phyloP scores from a whole-genome alignment of 164 flowering plant genomes.

The Warburgia ugandensis region DNA sequence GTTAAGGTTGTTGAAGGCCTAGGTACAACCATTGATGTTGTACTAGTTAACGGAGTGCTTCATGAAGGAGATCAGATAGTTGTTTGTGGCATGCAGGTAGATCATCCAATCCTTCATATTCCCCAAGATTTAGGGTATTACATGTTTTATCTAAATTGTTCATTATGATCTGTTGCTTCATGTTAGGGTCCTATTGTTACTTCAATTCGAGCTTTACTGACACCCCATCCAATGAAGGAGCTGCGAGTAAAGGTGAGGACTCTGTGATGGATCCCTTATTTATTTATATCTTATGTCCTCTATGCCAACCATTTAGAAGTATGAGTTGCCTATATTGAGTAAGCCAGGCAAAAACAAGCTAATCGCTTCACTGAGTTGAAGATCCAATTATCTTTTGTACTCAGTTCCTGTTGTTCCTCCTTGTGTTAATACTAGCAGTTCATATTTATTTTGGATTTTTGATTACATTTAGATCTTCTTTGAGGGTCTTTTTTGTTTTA shows the following conservation, averaged over 20 bases:
- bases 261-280: background rate
- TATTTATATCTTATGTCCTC: background rate
- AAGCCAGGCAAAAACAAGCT: too few species aligned
- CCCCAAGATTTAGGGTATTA: background rate
- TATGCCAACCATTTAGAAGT: background rate
- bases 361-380: too few species aligned
- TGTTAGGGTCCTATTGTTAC: slow-evolving; percentile 91
- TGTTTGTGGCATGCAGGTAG: slow-evolving; percentile 93
- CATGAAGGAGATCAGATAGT: slow-evolving; percentile 98
- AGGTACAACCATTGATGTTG: slow-evolving; percentile 98
- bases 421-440: too few species aligned
- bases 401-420: too few species aligned
- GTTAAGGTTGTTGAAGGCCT: slow-evolving; percentile 97
- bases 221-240: slow-evolving; percentile 99
- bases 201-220: slow-evolving; percentile 77
- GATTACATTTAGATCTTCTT: too few species aligned
- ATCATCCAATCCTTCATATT: background rate
- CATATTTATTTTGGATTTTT: too few species aligned
- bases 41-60: slow-evolving; percentile 90
- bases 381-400: too few species aligned
- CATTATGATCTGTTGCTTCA: slow-evolving; percentile 2
- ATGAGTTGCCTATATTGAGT: too few species aligned
- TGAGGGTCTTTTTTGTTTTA: too few species aligned
- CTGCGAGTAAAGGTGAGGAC: slow-evolving; percentile 77
- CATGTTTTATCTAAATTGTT: slow-evolving; percentile 3